Evolutionary conservation across 129 eudicot genomes (phyloP).

Genomic region (Deinandra increscens): DNA sequence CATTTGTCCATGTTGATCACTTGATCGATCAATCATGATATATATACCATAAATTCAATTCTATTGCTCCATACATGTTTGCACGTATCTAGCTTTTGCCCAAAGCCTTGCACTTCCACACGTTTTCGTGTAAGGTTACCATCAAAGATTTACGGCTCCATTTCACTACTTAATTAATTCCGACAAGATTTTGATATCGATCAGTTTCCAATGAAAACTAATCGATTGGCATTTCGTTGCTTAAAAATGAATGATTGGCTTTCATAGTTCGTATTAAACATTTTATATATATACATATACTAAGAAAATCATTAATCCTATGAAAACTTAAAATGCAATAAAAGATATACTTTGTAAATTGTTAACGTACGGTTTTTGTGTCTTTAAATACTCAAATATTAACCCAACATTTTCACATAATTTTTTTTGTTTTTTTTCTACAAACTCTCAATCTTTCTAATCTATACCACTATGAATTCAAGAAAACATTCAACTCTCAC

Average conservation of each 20-base stretch:
- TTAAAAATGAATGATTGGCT: not conserved
- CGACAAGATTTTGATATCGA: not conserved
- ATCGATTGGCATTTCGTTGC: not conserved
- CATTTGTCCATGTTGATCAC: constrained; percentile 3
- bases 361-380: too few relatives aligned
- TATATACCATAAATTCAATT: not conserved
- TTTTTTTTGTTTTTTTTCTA: too few relatives aligned
- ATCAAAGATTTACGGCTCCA: not conserved
- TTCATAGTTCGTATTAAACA: too few relatives aligned
- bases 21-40: not conserved
- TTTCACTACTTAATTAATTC: not conserved
- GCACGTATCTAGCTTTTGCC: not conserved
- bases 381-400: too few relatives aligned
- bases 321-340: too few relatives aligned
- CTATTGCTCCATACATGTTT: not conserved
- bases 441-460: too few relatives aligned
- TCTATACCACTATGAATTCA: too few relatives aligned
- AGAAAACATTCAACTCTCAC: too few relatives aligned
- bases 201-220: not conserved
- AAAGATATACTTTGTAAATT: too few relatives aligned
- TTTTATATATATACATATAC: too few relatives aligned
- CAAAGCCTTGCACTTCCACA: not conserved
- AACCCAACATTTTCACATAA: too few relatives aligned
- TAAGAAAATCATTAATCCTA: too few relatives aligned
- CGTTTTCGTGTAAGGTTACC: constrained; percentile 3